Evolutionary conservation across 257 asterid species (phyloP).

Genomic region (Primulina tabacum): DNA sequence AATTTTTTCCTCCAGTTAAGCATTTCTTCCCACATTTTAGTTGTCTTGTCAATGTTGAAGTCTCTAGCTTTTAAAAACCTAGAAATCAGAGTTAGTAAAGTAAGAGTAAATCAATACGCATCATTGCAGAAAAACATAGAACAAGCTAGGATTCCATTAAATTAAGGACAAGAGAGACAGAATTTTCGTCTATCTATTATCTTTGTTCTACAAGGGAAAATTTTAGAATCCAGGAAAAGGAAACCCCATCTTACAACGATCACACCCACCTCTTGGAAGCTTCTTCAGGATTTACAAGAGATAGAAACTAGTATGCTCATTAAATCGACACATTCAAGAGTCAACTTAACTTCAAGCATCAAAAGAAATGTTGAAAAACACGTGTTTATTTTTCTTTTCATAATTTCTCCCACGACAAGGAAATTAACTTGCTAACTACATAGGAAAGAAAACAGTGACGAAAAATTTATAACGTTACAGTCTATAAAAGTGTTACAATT

Average conservation of each 20-base stretch:
- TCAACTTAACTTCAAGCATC: background rate
- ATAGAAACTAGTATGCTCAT: background rate
- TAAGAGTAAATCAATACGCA: background rate
- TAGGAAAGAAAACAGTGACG: background rate
- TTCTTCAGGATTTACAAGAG: background rate
- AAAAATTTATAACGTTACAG: background rate
- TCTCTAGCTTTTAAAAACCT: slow-evolving; percentile 92
- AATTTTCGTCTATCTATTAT: background rate
- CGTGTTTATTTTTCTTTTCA: background rate
- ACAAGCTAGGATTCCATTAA: background rate
- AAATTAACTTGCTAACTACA: background rate
- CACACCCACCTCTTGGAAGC: background rate
- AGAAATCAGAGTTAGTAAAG: slow-evolving; percentile 21
- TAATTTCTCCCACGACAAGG: background rate
- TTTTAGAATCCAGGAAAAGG: background rate
- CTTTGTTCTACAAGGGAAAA: background rate
- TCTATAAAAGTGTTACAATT: background rate
- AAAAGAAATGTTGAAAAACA: background rate
- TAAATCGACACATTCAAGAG: too few species aligned
- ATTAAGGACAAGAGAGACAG: background rate
- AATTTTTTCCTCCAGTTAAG: slow-evolving; percentile 83
- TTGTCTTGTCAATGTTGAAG: slow-evolving; percentile 58
- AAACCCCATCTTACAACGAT: background rate
- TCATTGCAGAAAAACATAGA: background rate
- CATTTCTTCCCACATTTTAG: slow-evolving; percentile 94